These are phyloP conservation scores for Cyphellophora attinorum DNA, from an alignment of 2,329 filamentous ascomycete genomes.

Conservation along the genomic window DNA sequence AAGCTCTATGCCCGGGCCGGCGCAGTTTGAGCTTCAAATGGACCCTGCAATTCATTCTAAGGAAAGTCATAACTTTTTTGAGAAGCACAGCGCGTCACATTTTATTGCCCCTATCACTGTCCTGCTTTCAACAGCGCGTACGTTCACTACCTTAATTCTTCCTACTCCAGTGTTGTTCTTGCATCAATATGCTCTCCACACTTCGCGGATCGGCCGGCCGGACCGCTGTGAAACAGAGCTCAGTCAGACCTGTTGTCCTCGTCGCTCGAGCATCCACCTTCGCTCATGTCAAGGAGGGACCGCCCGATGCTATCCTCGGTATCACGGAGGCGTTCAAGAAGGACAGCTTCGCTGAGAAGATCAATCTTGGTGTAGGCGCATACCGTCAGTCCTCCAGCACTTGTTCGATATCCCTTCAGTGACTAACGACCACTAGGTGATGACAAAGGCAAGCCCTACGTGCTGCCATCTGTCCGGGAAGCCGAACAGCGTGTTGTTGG, in stretches of 20 bases:
- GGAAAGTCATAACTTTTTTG: no score
- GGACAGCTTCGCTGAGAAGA: slow-evolving; percentile 87
- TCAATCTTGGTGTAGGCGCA: slow-evolving; percentile 95
- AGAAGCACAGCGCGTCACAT: no score
- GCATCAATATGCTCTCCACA: slow-evolving; percentile 43
- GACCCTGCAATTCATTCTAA: no score
- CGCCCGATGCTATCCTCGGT: slow-evolving; percentile 54
- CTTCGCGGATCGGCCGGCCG: slow-evolving; percentile 33
- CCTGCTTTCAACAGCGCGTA: no score
- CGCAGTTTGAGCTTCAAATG: no score
- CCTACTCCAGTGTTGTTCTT: no score
- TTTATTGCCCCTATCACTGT: no score
- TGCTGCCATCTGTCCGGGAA: slow-evolving; percentile 82
- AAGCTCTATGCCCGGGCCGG: no score
- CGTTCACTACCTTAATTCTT: no score
- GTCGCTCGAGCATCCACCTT: slow-evolving; percentile 68
- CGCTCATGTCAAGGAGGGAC: slow-evolving; percentile 84
- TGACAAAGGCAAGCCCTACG: slow-evolving; percentile 94
- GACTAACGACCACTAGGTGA: slow-evolving; percentile 44
- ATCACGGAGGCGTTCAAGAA: slow-evolving; percentile 99
- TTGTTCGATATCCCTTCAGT: not conserved
- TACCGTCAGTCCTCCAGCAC: slow-evolving; percentile 56
- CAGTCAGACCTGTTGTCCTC: slow-evolving; percentile 25
- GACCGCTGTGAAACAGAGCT: slow-evolving; percentile 29
- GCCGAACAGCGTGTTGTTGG: slow-evolving; percentile 82